A percentile compares a stretch with the other conserved stretches of the same genome.
Evolutionary conservation across 805 yeast species (phyloP).

Genomic region (Tetrapisispora phaffii): DNA sequence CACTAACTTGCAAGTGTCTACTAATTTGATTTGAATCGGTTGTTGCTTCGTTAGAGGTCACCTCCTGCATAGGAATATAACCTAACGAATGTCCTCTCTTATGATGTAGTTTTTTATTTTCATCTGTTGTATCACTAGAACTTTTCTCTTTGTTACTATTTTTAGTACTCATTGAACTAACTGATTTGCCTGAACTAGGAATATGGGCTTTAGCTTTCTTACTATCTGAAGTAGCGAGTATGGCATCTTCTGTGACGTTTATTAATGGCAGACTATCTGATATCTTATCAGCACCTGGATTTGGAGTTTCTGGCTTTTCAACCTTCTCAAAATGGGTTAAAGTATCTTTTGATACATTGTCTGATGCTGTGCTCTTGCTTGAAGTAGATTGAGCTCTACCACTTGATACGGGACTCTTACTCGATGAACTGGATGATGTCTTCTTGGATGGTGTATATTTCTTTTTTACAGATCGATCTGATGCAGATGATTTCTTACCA

Average conservation of each 20-base stretch:
- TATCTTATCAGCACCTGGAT: not conserved
- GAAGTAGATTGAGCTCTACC: not conserved
- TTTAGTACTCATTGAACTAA: not conserved
- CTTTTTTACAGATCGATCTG: not conserved
- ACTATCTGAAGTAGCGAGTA: not conserved
- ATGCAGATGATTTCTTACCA: not conserved
- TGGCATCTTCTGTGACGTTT: not conserved
- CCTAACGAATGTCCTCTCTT: slow-evolving; percentile 4
- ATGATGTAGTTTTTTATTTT: not conserved
- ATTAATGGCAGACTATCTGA: not conserved
- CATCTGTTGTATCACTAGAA: not conserved
- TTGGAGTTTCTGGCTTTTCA: not conserved
- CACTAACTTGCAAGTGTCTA: not conserved
- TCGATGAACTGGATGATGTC: too few relatives aligned
- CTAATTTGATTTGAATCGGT: not conserved
- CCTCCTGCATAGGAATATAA: not conserved
- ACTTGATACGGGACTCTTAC: too few relatives aligned
- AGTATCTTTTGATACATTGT: not conserved
- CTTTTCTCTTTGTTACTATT: not conserved
- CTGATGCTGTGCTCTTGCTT: not conserved
- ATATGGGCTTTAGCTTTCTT: not conserved
- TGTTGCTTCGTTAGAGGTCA: not conserved
- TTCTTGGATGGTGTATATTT: not conserved
- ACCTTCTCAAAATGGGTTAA: not conserved
- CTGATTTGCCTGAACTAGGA: not conserved